Base-by-base conservation (phyloP, 495 filamentous ascomycete species). In the Penicillium taxi region DNA sequence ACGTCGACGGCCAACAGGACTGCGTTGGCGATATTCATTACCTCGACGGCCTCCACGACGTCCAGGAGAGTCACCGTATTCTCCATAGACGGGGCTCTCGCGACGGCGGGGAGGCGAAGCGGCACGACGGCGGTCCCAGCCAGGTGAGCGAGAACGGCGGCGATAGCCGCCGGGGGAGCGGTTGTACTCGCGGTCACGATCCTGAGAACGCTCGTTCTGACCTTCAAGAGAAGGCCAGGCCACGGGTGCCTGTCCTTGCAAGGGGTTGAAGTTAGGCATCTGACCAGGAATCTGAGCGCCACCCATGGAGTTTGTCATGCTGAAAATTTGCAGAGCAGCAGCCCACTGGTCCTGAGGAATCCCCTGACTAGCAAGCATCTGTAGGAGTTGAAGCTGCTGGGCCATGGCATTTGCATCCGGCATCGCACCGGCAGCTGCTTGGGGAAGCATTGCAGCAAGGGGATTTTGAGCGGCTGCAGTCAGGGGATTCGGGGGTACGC, bases 21-120 rank as follows among this genome's bases (percentile, higher is more conserved):
- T 91, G 46, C 88, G 84, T 56, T 94, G 86, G 32, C 88, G 83
- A 62, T 87, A 94, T 9, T 84, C 81, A 39, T 71, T 64, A 34
- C 75, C 53, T 5, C 48, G 33, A 32, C 68, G 61, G 35, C 69
- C 67, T 16, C 77, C 65, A 56, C 75, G 74, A 29, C 70, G 62
- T 33, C 69, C 66, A 24, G 73, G 72, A 33, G 72, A 74, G 46
- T 80, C 80, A 30, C 72, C 67, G 42, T 80, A 80, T 42, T 78
- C 75, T 19, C 78, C 81, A 58, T 86, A 86, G 9, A 79, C 75
- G 20, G 81, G 82, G 53, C 82, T 85, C 38, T 80, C 76, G 39
- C 78, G 74, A 43, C 74, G 75, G 39, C 73, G 74, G 39, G 71
- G 69, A 17, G 74, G 72, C 5, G 70, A 73, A 6, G 61, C 64